phyloP scores from a whole-genome alignment of 1,284 basidiomycete genomes.

The Melanopsichium pennsylvanicum region DNA sequence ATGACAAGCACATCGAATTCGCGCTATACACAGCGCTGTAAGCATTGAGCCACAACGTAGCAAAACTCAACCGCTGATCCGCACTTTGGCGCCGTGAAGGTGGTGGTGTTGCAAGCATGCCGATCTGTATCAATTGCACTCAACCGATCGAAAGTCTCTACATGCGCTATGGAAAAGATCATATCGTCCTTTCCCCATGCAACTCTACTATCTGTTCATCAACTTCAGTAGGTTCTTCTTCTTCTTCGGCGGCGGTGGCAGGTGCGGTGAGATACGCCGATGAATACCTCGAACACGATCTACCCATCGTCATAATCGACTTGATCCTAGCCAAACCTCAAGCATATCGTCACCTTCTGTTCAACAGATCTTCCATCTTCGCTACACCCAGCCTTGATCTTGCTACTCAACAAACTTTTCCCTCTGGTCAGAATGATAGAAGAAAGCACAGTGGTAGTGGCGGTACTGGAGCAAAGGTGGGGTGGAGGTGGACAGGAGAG shows the following conservation, averaged over 20 bases:
- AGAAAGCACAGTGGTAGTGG: too few species aligned
- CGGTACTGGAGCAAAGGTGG: too few species aligned
- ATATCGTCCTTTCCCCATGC: slow-evolving; percentile 41
- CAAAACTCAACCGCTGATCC: too few species aligned
- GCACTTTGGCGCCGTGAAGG: too few species aligned
- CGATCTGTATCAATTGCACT: slow-evolving; percentile 46
- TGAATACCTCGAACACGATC: slow-evolving; percentile 87
- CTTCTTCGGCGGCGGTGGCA: slow-evolving; percentile 61
- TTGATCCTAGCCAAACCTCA: slow-evolving; percentile 84
- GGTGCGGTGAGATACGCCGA: slow-evolving; percentile 70
- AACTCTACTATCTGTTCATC: slow-evolving; percentile 9
- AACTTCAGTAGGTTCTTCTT: too few species aligned
- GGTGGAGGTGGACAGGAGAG: too few species aligned
- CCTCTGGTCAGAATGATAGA: too few species aligned
- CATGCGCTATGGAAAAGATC: slow-evolving; percentile 38
- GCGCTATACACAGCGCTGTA: too few species aligned
- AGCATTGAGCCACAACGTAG: too few species aligned
- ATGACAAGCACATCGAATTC: too few species aligned
- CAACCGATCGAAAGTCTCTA: slow-evolving; percentile 32
- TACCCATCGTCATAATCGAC: slow-evolving; percentile 79
- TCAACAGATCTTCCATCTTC: slow-evolving; percentile 71
- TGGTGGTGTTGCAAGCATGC: too few species aligned
- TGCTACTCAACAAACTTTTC: too few species aligned
- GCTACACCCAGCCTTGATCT: not conserved
- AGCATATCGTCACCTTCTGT: slow-evolving; percentile 87